Conservation (phyloP, 257 asterid genomes). For the Rauvolfia tetraphylla region DNA sequence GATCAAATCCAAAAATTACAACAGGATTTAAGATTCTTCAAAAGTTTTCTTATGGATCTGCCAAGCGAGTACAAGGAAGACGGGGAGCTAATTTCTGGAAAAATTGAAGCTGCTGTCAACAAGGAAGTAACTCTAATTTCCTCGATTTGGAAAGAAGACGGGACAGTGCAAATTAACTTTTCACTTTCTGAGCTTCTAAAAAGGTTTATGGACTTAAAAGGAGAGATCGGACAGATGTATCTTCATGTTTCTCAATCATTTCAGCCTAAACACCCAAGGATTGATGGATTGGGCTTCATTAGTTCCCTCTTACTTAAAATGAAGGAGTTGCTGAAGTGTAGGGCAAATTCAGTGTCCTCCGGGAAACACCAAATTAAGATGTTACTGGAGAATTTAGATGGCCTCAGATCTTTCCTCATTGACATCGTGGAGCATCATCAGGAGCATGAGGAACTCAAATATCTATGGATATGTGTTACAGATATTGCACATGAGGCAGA, state of each 20-base stretch:
- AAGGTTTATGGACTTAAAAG: neutral
- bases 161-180: too few species aligned
- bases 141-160: too few species aligned
- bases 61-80: too few species aligned
- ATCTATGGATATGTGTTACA: neutral
- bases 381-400: neutral
- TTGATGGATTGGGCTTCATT: neutral
- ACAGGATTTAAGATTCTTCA: neutral
- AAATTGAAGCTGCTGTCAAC: too few species aligned
- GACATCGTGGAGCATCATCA: neutral
- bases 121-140: too few species aligned
- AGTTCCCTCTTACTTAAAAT: neutral
- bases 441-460: neutral
- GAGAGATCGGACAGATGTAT: too few species aligned
- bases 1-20: too few species aligned
- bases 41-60: too few species aligned
- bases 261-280: neutral
- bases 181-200: neutral
- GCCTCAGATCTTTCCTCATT: neutral
- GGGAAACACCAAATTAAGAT: neutral
- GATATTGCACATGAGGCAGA: neutral
- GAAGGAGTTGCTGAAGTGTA: neutral
- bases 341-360: neutral
- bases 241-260: neutral
- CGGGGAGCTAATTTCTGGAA: too few species aligned